phyloP scores from a whole-genome alignment of 495 filamentous ascomycete species.

The Podospora australis region DNA sequence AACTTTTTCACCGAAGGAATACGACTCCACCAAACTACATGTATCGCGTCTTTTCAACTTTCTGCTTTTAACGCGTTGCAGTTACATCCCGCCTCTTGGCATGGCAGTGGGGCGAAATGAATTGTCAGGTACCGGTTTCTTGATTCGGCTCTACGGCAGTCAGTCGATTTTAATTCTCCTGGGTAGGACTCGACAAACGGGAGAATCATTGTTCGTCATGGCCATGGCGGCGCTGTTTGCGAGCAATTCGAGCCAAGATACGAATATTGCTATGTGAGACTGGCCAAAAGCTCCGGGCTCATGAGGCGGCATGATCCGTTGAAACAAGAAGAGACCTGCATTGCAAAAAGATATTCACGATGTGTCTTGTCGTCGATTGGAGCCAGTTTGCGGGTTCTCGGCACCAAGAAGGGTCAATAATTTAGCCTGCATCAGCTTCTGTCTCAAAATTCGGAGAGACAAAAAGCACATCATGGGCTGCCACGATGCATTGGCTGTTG shows the following conservation, averaged over 20 bases:
- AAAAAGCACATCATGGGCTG: too few species aligned
- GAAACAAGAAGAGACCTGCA: too few species aligned
- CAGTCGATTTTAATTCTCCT: neutral
- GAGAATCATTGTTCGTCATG: too few species aligned
- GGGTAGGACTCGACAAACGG: too few species aligned
- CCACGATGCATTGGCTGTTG: too few species aligned
- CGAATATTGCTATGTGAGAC: neutral
- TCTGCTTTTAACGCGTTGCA: neutral
- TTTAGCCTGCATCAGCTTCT: slow-evolving; percentile 14
- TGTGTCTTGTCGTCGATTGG: neutral
- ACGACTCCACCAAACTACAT: too few species aligned
- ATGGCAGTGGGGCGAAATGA: neutral
- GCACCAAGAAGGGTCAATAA: neutral
- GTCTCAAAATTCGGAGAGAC: slow-evolving; percentile 11
- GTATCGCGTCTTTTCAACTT: too few species aligned
- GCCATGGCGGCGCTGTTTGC: too few species aligned
- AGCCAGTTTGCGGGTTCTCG: neutral
- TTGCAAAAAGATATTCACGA: too few species aligned
- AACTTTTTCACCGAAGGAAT: too few species aligned
- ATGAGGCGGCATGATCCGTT: too few species aligned
- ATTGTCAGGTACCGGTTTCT: neutral
- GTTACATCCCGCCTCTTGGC: slow-evolving; percentile 1
- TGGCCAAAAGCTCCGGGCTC: neutral
- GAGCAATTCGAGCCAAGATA: too few species aligned
- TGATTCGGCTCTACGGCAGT: neutral